Conservation (phyloP, 2,329 filamentous ascomycete genomes). For the Ceratocystis eucalypticola region DNA sequence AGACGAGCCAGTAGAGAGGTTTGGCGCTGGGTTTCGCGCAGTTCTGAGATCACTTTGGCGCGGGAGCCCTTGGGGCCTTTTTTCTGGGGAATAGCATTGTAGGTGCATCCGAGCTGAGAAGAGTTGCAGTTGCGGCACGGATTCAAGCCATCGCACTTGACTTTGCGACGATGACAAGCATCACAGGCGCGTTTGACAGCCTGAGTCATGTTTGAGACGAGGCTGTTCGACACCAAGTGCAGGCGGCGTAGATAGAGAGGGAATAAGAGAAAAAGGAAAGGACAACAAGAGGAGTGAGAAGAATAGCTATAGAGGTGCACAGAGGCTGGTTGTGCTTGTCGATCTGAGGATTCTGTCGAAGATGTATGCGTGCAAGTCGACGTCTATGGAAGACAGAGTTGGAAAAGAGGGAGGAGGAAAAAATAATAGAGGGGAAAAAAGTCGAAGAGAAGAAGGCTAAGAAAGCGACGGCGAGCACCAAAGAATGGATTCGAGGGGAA, state of each 20-base stretch:
- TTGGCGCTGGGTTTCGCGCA: slow-evolving; percentile 55
- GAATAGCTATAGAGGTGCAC: neutral
- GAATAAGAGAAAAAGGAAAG: neutral
- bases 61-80: slow-evolving; percentile 62
- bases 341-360: neutral
- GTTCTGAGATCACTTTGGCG: slow-evolving; percentile 62
- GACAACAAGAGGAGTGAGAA: neutral
- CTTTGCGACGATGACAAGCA: slow-evolving; percentile 60
- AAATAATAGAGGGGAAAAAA: neutral
- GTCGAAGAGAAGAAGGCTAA: neutral
- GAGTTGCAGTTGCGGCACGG: slow-evolving; percentile 59
- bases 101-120: slow-evolving; percentile 55
- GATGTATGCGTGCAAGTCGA: neutral
- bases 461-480: neutral
- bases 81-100: slow-evolving; percentile 62
- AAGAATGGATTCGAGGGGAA: slow-evolving; percentile 9
- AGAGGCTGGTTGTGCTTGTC: neutral
- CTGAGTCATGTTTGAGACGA: slow-evolving; percentile 32
- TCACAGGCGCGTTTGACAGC: slow-evolving; percentile 53
- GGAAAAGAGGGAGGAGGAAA: neutral
- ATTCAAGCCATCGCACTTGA: slow-evolving; percentile 58
- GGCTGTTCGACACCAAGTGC: slow-evolving; percentile 8
- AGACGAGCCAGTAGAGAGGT: slow-evolving; percentile 49
- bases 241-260: neutral
- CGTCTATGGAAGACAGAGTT: neutral